Base-by-base conservation (phyloP, 2,329 filamentous ascomycete species). In the Samsoniella hepiali region DNA sequence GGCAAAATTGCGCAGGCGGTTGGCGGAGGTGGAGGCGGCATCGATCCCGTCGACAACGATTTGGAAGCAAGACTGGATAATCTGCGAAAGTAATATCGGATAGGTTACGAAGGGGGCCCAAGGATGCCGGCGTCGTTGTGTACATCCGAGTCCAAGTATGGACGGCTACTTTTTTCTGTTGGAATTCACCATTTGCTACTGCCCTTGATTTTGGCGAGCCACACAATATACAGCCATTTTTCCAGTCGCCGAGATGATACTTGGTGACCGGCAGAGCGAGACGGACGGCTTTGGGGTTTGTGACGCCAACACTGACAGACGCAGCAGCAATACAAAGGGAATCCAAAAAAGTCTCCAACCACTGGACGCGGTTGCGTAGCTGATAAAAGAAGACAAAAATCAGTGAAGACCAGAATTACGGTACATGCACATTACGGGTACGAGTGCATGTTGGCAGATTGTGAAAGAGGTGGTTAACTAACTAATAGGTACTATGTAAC, bases 1-100 rank as follows among this genome's bases (percentile, higher is more conserved):
- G 84, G 87, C 11, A 88, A 86, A 71, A 86, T 98, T 66, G 94
- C 95, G 54, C 91, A 98, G 75, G 93, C 94, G 17, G 84, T 98
- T 68, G 92, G 91, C 8, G 87, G 83, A 11, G 78, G 79, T 15
- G 74, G 74, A 13, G 82, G 82, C 57, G 89, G 89, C 5, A 86
- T 75, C 31, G 87, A 88, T 70, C 80, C 85, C 5, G 88, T 86
- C n/a, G 93, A 97, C 71, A 92, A 97, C 72, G 95, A 97, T 74
- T 85, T 99, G 32, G 93, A 98, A 79, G 94, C 95, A 67, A 87
- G 95, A 64, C 84, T 99, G 59, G 92, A 98, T 74, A 96, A 93
- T 75, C 80, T 98, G 68, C 84, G 91, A 72, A 82, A 83, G 74
- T 86, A 76, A 73, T 50, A 4, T 22, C n/a, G 49, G 44, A 22